phyloP scores from a whole-genome alignment of 2,329 filamentous ascomycete genomes.

The Ophiocordyceps camponoti-rufipedis region DNA sequence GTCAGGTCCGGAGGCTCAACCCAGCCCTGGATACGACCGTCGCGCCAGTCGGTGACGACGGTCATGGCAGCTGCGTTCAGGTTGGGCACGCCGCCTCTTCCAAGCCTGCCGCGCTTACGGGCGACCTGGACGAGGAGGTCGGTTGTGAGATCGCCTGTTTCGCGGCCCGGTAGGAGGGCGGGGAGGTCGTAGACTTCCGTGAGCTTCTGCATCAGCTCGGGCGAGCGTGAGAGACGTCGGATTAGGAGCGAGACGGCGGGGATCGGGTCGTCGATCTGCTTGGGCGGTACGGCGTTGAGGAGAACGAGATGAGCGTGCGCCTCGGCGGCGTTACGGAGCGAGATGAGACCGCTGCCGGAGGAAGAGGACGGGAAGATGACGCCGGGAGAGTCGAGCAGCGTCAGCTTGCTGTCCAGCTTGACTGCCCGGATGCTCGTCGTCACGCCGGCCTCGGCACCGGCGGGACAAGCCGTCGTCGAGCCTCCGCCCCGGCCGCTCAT shows the following conservation, averaged over 20 bases:
- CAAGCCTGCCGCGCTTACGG: conserved; percentile 74
- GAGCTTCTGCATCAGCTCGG: conserved; percentile 60
- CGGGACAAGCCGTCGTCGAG: conserved; percentile 53
- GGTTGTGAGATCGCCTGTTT: conserved; percentile 58
- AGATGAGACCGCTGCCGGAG: conserved; percentile 21
- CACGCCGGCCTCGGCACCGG: conserved; percentile 80
- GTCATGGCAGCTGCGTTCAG: conserved; percentile 74
- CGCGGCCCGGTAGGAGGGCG: conserved; percentile 48
- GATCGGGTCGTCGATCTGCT: conserved; percentile 83
- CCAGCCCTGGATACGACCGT: conserved; percentile 90
- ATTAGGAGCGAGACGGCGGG: conserved; percentile 77
- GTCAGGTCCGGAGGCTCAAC: conserved; percentile 54
- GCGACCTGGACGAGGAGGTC: conserved; percentile 94
- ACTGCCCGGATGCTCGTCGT: conserved; percentile 78
- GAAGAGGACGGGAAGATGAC: conserved; percentile 72
- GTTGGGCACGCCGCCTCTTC: conserved; percentile 81
- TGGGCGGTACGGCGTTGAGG: conserved; percentile 80
- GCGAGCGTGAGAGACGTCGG: conserved; percentile 54
- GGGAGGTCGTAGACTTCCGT: conserved; percentile 72
- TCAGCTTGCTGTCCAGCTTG: conserved; percentile 89
- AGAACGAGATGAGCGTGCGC: conserved; percentile 74
- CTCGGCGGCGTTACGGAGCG: conserved; percentile 43
- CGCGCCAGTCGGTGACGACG: conserved; percentile 91
- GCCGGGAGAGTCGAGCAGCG: conserved; percentile 81
- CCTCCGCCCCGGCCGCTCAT: conserved; percentile 45